phyloP scores from a whole-genome alignment of 2,329 filamentous ascomycete genomes.

The Colletotrichum musae region DNA sequence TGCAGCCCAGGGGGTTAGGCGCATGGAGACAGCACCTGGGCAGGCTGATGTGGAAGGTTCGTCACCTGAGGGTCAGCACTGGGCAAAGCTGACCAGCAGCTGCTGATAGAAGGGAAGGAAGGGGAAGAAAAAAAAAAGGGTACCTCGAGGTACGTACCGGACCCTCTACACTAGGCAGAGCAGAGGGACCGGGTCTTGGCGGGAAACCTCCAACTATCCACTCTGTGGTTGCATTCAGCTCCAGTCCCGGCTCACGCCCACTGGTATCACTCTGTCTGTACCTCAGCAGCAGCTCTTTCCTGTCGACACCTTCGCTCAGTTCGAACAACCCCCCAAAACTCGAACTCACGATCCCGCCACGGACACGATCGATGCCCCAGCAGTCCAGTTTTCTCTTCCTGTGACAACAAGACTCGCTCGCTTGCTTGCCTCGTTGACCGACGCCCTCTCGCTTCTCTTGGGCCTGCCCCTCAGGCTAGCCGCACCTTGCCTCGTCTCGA shows the following conservation, averaged over 20 bases:
- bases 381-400: not conserved
- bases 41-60: too few species aligned
- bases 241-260: constrained; percentile 30
- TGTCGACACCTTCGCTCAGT: constrained; percentile 24
- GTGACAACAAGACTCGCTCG: constrained; percentile 15
- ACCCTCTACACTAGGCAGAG: constrained; percentile 12
- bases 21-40: too few species aligned
- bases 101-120: too few species aligned
- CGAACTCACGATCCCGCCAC: constrained; percentile 5
- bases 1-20: not conserved
- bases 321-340: not conserved
- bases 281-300: constrained; percentile 26
- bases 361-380: constrained; percentile 19
- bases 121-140: too few species aligned
- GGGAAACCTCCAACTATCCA: constrained; percentile 41
- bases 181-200: constrained; percentile 24
- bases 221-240: constrained; percentile 36
- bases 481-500: constrained; percentile 2
- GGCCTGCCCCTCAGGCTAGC: constrained; percentile 22
- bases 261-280: not conserved
- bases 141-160: constrained; percentile 32
- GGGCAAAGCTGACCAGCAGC: too few species aligned
- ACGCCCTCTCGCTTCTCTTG: not conserved
- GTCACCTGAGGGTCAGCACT: too few species aligned
- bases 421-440: constrained; percentile 15